Percentiles rank a stretch among this genome's conserved stretches.
phyloP scores from a whole-genome alignment of 345 rosid genomes.

The Camelina sativa region DNA sequence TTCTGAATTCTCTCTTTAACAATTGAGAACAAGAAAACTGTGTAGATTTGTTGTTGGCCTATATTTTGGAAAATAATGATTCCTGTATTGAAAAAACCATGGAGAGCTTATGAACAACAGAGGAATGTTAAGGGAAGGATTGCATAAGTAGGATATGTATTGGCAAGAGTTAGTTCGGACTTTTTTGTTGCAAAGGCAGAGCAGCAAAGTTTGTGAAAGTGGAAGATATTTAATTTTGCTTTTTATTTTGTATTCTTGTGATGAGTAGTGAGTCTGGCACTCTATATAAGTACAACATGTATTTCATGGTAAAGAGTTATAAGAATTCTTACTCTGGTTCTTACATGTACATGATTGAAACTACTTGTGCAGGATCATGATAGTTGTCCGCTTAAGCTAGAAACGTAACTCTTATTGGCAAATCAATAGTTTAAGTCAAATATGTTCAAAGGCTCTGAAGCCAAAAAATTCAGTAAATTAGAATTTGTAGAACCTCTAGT shows the following conservation, averaged over 20 bases:
- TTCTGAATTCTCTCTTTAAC: too few species aligned
- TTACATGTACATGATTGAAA: neutral
- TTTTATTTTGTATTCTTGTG: neutral
- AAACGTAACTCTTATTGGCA: neutral
- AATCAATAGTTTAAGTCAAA: too few species aligned
- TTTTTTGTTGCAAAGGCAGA: too few species aligned
- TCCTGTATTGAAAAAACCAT: too few species aligned
- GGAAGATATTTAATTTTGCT: neutral
- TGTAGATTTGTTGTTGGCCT: too few species aligned
- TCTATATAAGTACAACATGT: neutral
- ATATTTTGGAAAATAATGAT: too few species aligned
- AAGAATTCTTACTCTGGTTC: neutral
- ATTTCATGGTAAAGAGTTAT: neutral
- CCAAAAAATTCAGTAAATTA: neutral
- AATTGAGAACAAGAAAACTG: too few species aligned
- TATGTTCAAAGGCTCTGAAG: neutral
- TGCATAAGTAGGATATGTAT: too few species aligned
- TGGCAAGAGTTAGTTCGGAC: neutral
- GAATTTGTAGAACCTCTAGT: too few species aligned
- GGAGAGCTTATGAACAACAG: too few species aligned
- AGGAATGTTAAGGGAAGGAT: too few species aligned
- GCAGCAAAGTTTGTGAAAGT: neutral
- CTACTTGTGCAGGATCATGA: neutral
- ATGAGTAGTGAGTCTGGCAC: neutral
- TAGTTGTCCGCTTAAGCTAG: neutral